Conservation (phyloP, 345 rosid species). For the Bruguiera parviflora region DNA sequence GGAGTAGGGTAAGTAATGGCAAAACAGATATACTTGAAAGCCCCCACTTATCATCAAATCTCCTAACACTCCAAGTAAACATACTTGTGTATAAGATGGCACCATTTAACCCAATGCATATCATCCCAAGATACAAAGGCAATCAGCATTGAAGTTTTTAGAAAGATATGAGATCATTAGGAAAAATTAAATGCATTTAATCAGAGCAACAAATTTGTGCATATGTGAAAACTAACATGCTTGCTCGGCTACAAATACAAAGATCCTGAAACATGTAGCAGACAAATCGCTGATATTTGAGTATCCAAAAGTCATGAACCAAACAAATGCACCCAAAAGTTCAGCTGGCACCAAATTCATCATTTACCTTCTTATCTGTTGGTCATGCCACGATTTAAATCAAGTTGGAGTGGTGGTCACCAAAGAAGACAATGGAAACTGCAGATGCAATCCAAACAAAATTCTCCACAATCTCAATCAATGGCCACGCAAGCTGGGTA, state of each 20-base stretch:
- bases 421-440: constrained; percentile 66
- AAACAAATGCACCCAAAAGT: background rate
- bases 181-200: no score
- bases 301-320: no score
- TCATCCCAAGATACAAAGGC: constrained; percentile 5
- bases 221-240: no score
- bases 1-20: constrained; percentile 73
- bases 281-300: no score
- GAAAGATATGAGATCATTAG: no score
- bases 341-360: background rate
- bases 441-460: constrained; percentile 85
- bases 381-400: constrained; percentile 62
- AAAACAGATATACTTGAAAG: constrained; percentile 39
- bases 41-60: no score
- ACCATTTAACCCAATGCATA: constrained; percentile 15
- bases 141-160: no score
- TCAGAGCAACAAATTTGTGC: no score
- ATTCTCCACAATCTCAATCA: constrained; percentile 72
- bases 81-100: constrained; percentile 66
- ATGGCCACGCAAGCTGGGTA: constrained; percentile 42
- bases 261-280: no score
- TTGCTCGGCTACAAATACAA: no score
- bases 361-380: constrained; percentile 73
- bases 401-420: constrained; percentile 70
- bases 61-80: constrained; percentile 45